Conservation (phyloP, 148 eudicot species). For the Talinum fruticosum region DNA sequence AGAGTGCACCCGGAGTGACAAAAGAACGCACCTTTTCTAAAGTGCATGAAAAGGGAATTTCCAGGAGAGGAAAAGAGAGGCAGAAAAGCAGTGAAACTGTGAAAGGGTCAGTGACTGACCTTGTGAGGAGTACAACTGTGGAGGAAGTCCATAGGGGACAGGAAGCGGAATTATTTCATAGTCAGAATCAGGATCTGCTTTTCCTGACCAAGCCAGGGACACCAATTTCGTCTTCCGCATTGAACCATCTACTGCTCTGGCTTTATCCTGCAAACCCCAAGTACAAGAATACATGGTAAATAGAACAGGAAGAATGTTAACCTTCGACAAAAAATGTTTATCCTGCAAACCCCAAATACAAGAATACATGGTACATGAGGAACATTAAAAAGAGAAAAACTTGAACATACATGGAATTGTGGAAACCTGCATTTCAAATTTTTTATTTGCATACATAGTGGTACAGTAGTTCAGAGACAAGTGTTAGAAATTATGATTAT, state of each 20-base stretch:
- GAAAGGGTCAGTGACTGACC: slow-evolving; percentile 38
- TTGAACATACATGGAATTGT: not conserved
- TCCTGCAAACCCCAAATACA: no score
- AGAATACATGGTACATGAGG: not conserved
- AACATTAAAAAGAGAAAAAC: not conserved
- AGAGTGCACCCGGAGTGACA: not conserved
- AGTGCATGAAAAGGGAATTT: not conserved
- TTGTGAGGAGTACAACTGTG: slow-evolving; percentile 63
- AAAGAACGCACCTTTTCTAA: not conserved
- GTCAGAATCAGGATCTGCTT: slow-evolving; percentile 26
- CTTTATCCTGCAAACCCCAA: slow-evolving; percentile 39
- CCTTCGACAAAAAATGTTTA: not conserved
- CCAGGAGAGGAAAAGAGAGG: not conserved
- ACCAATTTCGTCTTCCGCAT: slow-evolving; percentile 59
- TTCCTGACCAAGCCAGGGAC: slow-evolving; percentile 55
- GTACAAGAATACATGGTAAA: not conserved
- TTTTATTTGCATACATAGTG: not conserved
- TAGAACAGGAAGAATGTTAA: not conserved
- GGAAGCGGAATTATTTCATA: slow-evolving; percentile 64
- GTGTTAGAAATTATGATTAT: not conserved
- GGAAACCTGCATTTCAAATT: not conserved
- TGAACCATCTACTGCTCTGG: slow-evolving; percentile 21
- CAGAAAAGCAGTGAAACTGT: not conserved
- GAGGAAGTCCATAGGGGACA: slow-evolving; percentile 91
- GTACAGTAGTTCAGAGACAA: not conserved